Conservation (phyloP, 1,284 basidiomycete species). For the Trametes hirsuta region DNA sequence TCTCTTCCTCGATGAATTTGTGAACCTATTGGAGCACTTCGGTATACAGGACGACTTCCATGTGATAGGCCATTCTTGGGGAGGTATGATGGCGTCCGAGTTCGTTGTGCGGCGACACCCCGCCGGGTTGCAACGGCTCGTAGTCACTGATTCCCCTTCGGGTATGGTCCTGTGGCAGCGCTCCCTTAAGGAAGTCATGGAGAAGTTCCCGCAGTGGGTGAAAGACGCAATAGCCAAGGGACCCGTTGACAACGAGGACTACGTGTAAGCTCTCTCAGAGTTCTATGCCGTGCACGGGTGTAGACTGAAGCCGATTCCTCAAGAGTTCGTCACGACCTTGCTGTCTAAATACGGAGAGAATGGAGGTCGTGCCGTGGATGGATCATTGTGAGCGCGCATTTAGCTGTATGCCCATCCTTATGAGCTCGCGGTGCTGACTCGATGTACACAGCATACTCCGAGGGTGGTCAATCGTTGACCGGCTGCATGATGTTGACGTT, state of each 20-base stretch:
- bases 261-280: conserved; percentile 29
- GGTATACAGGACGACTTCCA: conserved; percentile 30
- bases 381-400: conserved; percentile 15
- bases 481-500: conserved; percentile 28
- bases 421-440: conserved; percentile 45
- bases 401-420: conserved; percentile 35
- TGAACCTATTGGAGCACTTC: conserved; percentile 33
- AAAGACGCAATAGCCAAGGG: conserved; percentile 29
- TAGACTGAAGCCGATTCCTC: too few species aligned
- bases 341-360: neutral
- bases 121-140: conserved; percentile 27
- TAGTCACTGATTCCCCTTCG: conserved; percentile 31
- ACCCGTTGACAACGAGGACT: conserved; percentile 31
- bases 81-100: conserved; percentile 34
- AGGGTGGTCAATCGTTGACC: conserved; percentile 34
- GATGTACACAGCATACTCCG: conserved; percentile 42
- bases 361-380: conserved; percentile 26
- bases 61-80: conserved; percentile 39
- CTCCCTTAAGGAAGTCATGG: conserved; percentile 20
- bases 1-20: conserved; percentile 38
- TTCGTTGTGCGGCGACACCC: conserved; percentile 28
- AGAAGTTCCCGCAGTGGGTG: conserved; percentile 27
- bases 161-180: conserved; percentile 23
- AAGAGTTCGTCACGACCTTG: too few species aligned
- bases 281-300: neutral